These are phyloP conservation scores for Phoma sp. DNA, from an alignment of 2,329 filamentous ascomycete species.

Conservation along the genomic window DNA sequence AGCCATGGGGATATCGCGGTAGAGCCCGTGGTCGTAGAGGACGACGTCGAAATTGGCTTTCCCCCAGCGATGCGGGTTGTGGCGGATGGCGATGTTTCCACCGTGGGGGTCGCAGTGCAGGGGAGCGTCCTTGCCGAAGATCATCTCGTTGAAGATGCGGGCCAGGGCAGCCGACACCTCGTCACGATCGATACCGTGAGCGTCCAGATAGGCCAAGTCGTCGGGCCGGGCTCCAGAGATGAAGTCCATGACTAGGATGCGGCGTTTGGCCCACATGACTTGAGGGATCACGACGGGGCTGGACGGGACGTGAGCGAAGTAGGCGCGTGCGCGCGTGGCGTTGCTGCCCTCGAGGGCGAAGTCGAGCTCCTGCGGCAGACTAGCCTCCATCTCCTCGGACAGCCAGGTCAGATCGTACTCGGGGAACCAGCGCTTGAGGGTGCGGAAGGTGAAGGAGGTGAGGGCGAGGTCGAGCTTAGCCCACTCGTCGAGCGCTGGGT, in stretches of 20 bases:
- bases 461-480: constrained; percentile 84
- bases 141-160: constrained; percentile 99
- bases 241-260: constrained; percentile 95
- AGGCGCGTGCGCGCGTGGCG: constrained; percentile 75
- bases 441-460: constrained; percentile 87
- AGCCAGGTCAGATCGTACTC: constrained; percentile 98
- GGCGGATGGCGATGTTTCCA: constrained; percentile 90
- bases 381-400: constrained; percentile 88
- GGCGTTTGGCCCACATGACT: constrained; percentile 85
- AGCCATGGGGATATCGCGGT: constrained; percentile 83
- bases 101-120: constrained; percentile 97
- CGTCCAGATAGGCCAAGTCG: constrained; percentile 85
- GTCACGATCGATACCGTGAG: constrained; percentile 86
- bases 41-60: constrained; percentile 89
- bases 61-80: constrained; percentile 66
- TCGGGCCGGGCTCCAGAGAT: constrained; percentile 86
- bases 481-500: constrained; percentile 89
- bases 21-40: constrained; percentile 95
- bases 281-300: constrained; percentile 87
- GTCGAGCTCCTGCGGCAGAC: constrained; percentile 88
- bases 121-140: constrained; percentile 86
- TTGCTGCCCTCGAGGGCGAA: constrained; percentile 87
- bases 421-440: constrained; percentile 90
- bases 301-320: constrained; percentile 76
- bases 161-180: constrained; percentile 92